Evolutionary conservation across 2,329 filamentous ascomycete genomes (phyloP).

Genomic region (Plenodomus tracheiphilus): DNA sequence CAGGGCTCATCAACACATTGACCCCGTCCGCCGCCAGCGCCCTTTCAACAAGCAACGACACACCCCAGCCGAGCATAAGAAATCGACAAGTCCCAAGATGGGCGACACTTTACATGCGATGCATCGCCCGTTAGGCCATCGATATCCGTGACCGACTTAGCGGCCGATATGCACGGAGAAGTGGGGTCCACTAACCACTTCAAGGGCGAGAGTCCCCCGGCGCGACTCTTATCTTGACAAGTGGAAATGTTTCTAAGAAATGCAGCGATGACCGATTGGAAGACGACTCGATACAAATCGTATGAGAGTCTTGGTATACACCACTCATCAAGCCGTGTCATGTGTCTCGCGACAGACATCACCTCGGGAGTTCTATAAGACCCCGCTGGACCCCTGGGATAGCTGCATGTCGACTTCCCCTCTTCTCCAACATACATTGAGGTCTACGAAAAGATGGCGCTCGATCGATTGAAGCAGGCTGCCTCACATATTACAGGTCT

Average conservation of each 20-base stretch:
- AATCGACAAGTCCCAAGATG: conserved; percentile 3
- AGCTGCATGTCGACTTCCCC: conserved; percentile 7
- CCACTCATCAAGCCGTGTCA: background rate
- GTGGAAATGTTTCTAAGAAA: conserved; percentile 1
- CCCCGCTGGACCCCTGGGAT: conserved; percentile 13
- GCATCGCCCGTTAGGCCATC: conserved; percentile 3
- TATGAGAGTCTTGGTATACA: background rate
- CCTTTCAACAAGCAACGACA: background rate
- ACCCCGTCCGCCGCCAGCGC: background rate
- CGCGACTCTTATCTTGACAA: conserved; percentile 16
- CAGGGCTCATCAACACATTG: background rate
- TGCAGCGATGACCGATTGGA: conserved; percentile 5
- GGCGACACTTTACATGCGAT: conserved; percentile 6
- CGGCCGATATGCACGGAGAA: conserved; percentile 5
- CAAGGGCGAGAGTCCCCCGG: conserved; percentile 9
- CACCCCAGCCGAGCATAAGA: background rate
- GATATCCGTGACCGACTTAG: conserved; percentile 3
- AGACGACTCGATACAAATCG: background rate
- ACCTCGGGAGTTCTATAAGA: conserved; percentile 21
- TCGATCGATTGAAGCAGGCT: conserved; percentile 67
- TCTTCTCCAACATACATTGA: conserved; percentile 6
- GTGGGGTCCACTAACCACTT: conserved; percentile 11
- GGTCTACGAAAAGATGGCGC: conserved; percentile 53
- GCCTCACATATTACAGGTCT: conserved; percentile 63
- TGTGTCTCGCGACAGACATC: background rate